A percentile compares a stretch with the other conserved stretches of the same genome.
Evolutionary conservation across 345 rosid genomes (phyloP).

Genomic region (Boechera divaricarpa): DNA sequence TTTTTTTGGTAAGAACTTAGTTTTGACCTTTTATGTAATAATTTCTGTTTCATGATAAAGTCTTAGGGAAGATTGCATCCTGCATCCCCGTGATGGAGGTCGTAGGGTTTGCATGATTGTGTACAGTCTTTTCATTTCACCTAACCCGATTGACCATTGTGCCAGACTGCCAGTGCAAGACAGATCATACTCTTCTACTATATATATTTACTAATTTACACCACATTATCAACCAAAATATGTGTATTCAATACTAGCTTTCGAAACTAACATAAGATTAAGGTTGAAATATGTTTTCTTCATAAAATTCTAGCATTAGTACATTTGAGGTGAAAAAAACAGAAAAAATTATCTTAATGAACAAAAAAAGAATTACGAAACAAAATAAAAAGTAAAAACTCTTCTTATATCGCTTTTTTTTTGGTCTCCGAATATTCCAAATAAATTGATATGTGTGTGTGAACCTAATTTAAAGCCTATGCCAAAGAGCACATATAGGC

Average conservation of each 20-base stretch:
- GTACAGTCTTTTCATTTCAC: conserved; percentile 35
- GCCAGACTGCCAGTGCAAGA: conserved; percentile 25
- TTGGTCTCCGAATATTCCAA: not conserved
- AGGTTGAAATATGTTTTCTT: not conserved
- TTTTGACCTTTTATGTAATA: too few relatives aligned
- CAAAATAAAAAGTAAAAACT: not conserved
- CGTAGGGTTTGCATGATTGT: conserved; percentile 42
- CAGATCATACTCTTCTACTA: conserved; percentile 31
- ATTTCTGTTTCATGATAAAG: too few relatives aligned
- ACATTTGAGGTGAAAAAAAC: not conserved
- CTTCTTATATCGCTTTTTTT: not conserved
- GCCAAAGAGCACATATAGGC: conserved; percentile 35
- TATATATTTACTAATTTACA: not conserved
- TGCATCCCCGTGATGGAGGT: not conserved
- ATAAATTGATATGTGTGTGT: not conserved
- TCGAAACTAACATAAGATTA: not conserved
- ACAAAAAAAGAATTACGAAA: not conserved
- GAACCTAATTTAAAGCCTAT: conserved; percentile 40
- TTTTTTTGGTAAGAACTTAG: too few relatives aligned
- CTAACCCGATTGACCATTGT: conserved; percentile 10
- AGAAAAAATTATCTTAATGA: not conserved
- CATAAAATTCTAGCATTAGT: not conserved
- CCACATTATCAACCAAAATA: conserved; percentile 3
- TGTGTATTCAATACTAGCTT: conserved; percentile 3
- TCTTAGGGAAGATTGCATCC: too few relatives aligned